These are phyloP conservation scores for Candida verbasci DNA, from an alignment of 805 yeast genomes.

Conservation along the genomic window DNA sequence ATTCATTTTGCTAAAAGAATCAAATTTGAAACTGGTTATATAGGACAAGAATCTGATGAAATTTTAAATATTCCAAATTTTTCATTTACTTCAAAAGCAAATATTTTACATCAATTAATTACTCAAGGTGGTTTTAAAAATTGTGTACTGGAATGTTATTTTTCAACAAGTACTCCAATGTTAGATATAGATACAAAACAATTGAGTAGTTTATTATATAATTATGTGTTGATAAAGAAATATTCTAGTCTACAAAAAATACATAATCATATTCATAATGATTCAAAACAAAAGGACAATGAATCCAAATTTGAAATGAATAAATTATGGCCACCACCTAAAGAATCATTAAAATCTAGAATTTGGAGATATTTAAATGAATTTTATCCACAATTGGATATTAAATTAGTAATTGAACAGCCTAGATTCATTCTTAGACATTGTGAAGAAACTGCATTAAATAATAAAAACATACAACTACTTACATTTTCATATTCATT, in stretches of 20 bases:
- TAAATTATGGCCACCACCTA: neutral
- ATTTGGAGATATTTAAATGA: slow-evolving; percentile 20
- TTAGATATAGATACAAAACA: slow-evolving; percentile 32
- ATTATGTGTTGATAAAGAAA: slow-evolving; percentile 26
- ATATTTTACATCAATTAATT: slow-evolving; percentile 27
- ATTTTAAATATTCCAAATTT: slow-evolving; percentile 32
- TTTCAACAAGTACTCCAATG: slow-evolving; percentile 35
- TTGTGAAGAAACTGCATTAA: slow-evolving; percentile 5
- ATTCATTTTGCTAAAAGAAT: slow-evolving; percentile 16
- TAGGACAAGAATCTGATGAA: slow-evolving; percentile 18
- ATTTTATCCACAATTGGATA: slow-evolving; percentile 27
- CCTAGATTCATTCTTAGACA: slow-evolving; percentile 24
- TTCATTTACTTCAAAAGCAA: slow-evolving; percentile 31
- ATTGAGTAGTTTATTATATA: slow-evolving; percentile 29
- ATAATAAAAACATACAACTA: slow-evolving; percentile 15
- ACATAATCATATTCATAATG: neutral
- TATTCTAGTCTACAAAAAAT: slow-evolving; percentile 18
- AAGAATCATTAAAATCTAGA: slow-evolving; percentile 3
- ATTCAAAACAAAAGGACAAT: neutral
- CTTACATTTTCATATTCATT: slow-evolving; percentile 32
- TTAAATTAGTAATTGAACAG: slow-evolving; percentile 27
- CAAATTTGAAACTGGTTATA: slow-evolving; percentile 3
- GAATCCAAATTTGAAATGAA: neutral
- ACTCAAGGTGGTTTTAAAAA: slow-evolving; percentile 33
- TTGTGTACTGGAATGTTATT: slow-evolving; percentile 33